These are phyloP conservation scores for Hypoxylon sp. DNA, from an alignment of 2,329 filamentous ascomycete species.

Conservation along the genomic window DNA sequence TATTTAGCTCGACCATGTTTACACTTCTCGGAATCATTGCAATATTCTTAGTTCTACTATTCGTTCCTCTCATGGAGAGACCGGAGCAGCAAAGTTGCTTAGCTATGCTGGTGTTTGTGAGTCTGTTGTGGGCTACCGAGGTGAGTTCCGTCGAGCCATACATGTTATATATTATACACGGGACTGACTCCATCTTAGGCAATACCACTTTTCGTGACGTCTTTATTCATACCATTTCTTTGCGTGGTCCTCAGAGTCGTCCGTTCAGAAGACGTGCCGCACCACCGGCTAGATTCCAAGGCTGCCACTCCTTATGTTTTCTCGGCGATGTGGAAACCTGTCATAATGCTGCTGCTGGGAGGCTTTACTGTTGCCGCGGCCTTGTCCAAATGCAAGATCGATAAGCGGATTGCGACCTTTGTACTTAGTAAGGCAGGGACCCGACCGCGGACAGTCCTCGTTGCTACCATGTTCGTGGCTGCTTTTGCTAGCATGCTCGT, in stretches of 20 bases:
- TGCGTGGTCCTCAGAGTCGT: slow-evolving; percentile 89
- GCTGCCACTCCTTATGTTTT: slow-evolving; percentile 88
- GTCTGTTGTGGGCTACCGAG: slow-evolving; percentile 96
- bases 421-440: slow-evolving; percentile 97
- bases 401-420: slow-evolving; percentile 96
- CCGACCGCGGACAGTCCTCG: slow-evolving; percentile 84
- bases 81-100: slow-evolving; percentile 96
- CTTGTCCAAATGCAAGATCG: slow-evolving; percentile 96
- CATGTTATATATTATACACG: neutral
- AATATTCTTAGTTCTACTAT: slow-evolving; percentile 80
- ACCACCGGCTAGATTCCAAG: slow-evolving; percentile 81
- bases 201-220: slow-evolving; percentile 97
- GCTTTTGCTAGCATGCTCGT: slow-evolving; percentile 99
- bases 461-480: slow-evolving; percentile 99
- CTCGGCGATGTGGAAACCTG: slow-evolving; percentile 97
- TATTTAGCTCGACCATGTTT: slow-evolving; percentile 85
- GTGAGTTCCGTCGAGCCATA: slow-evolving; percentile 61
- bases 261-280: slow-evolving; percentile 76
- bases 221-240: slow-evolving; percentile 91
- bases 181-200: slow-evolving; percentile 65
- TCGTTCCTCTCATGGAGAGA: slow-evolving; percentile 84
- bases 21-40: slow-evolving; percentile 77
- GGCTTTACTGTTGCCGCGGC: slow-evolving; percentile 97
- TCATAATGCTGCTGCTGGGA: slow-evolving; percentile 97
- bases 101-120: slow-evolving; percentile 93